Evolutionary conservation across 1,284 basidiomycete genomes (phyloP).

Genomic region (Naganishia sp.): DNA sequence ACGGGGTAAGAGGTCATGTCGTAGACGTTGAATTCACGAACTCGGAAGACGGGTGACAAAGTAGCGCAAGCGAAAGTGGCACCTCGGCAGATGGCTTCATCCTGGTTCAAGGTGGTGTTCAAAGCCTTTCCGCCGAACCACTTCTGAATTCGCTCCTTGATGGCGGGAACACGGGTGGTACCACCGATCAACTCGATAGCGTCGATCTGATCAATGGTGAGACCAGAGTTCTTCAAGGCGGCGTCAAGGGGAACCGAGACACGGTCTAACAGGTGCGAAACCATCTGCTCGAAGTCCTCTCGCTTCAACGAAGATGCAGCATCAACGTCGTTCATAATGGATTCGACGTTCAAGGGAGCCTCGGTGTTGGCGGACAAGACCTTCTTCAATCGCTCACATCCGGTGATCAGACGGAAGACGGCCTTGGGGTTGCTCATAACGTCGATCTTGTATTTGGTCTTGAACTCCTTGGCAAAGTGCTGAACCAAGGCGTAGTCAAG

Average conservation of each 20-base stretch:
- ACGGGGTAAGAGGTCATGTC: slow-evolving; percentile 83
- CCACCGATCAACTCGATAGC: slow-evolving; percentile 70
- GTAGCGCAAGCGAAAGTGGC: slow-evolving; percentile 92
- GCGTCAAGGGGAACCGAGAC: slow-evolving; percentile 61
- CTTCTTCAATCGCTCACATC: slow-evolving; percentile 75
- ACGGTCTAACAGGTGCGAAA: slow-evolving; percentile 59
- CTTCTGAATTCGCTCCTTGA: slow-evolving; percentile 65
- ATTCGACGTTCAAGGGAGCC: slow-evolving; percentile 84
- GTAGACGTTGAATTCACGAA: slow-evolving; percentile 82
- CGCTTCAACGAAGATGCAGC: slow-evolving; percentile 64
- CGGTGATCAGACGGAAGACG: slow-evolving; percentile 78
- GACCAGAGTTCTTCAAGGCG: slow-evolving; percentile 63
- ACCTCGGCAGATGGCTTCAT: slow-evolving; percentile 89
- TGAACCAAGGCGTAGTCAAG: slow-evolving; percentile 83
- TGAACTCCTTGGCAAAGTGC: slow-evolving; percentile 87
- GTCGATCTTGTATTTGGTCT: slow-evolving; percentile 91
- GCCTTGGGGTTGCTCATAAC: slow-evolving; percentile 86
- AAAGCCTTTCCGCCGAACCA: slow-evolving; percentile 70
- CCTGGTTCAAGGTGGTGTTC: slow-evolving; percentile 88
- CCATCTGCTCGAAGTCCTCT: slow-evolving; percentile 64
- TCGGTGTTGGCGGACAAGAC: slow-evolving; percentile 79
- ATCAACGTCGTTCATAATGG: slow-evolving; percentile 86
- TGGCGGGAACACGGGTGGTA: slow-evolving; percentile 67
- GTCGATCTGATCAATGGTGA: slow-evolving; percentile 64
- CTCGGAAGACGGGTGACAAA: slow-evolving; percentile 92